phyloP scores from a whole-genome alignment of 441 rosid species.

The Eutrema salsugineum region DNA sequence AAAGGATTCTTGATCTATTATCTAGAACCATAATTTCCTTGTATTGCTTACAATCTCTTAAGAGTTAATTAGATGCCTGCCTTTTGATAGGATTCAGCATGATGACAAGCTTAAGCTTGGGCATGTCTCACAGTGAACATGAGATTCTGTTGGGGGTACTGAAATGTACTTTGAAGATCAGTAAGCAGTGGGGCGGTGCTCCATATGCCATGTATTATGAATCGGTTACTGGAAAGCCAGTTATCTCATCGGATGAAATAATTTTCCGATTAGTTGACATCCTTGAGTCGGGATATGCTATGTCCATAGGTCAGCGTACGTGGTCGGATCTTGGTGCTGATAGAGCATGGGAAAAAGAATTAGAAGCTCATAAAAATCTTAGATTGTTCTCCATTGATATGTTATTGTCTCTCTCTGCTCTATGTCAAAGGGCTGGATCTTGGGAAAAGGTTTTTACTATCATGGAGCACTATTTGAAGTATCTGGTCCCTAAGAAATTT shows the following conservation, averaged over 20 bases:
- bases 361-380: slow-evolving; percentile 62
- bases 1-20: slow-evolving; percentile 10
- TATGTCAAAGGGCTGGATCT: slow-evolving; percentile 64
- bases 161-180: slow-evolving; percentile 55
- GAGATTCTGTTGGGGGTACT: slow-evolving; percentile 71
- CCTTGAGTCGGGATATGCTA: slow-evolving; percentile 74
- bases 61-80: slow-evolving; percentile 18
- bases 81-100: slow-evolving; percentile 48
- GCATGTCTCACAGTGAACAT: slow-evolving; percentile 46
- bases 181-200: slow-evolving; percentile 83
- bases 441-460: slow-evolving; percentile 76
- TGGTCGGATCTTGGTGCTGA: slow-evolving; percentile 57
- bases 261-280: slow-evolving; percentile 74
- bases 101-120: slow-evolving; percentile 42
- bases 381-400: slow-evolving; percentile 79
- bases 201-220: slow-evolving; percentile 84
- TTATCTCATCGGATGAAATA: slow-evolving; percentile 71
- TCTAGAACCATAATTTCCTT: slow-evolving; percentile 4
- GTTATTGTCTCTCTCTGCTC: slow-evolving; percentile 64
- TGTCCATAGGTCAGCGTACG: slow-evolving; percentile 42
- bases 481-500: slow-evolving; percentile 76
- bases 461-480: slow-evolving; percentile 63
- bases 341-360: slow-evolving; percentile 66
- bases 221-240: slow-evolving; percentile 54
- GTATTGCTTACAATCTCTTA: slow-evolving; percentile 1